Conservation (phyloP, 1,284 basidiomycete species). For the Microbotryum lychnidis-dioicae region DNA sequence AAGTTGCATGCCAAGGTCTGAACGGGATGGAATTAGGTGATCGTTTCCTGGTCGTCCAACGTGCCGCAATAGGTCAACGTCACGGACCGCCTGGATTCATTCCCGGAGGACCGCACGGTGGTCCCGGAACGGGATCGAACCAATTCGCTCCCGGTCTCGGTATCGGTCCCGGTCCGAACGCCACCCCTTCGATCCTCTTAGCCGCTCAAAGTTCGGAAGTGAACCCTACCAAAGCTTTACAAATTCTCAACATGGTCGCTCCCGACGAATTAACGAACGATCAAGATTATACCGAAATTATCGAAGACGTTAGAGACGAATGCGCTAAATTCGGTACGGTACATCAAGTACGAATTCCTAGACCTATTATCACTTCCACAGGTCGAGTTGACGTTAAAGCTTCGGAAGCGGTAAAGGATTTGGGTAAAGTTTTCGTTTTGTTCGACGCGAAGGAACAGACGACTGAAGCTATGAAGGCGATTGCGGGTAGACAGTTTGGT, state of each 20-base stretch:
- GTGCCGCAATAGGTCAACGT: conserved; percentile 69
- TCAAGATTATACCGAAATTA: conserved; percentile 84
- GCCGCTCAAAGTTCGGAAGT: conserved; percentile 47
- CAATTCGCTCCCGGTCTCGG: conserved; percentile 31
- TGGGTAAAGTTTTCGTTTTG: conserved; percentile 39
- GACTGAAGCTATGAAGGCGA: conserved; percentile 34
- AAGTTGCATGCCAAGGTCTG: conserved; percentile 89
- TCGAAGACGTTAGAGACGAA: conserved; percentile 92
- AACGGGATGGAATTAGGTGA: conserved; percentile 98
- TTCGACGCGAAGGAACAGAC: conserved; percentile 36
- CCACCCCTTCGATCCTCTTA: conserved; percentile 35
- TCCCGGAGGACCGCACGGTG: conserved; percentile 30
- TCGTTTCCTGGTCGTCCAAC: conserved; percentile 90
- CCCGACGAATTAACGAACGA: conserved; percentile 86
- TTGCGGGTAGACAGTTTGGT: conserved; percentile 36
- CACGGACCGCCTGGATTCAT: conserved; percentile 52
- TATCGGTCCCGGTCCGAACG: conserved; percentile 27
- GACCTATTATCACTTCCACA: conserved; percentile 55
- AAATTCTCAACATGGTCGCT: conserved; percentile 99
- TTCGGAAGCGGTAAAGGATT: conserved; percentile 34
- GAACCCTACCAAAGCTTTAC: conserved; percentile 62
- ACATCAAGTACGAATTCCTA: conserved; percentile 77
- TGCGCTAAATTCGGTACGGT: conserved; percentile 73
- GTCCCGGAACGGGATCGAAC: conserved; percentile 39
- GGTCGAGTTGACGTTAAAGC: conserved; percentile 36